These are phyloP conservation scores for Botrytis fragariae DNA, from an alignment of 2,329 filamentous ascomycete species.

Conservation along the genomic window DNA sequence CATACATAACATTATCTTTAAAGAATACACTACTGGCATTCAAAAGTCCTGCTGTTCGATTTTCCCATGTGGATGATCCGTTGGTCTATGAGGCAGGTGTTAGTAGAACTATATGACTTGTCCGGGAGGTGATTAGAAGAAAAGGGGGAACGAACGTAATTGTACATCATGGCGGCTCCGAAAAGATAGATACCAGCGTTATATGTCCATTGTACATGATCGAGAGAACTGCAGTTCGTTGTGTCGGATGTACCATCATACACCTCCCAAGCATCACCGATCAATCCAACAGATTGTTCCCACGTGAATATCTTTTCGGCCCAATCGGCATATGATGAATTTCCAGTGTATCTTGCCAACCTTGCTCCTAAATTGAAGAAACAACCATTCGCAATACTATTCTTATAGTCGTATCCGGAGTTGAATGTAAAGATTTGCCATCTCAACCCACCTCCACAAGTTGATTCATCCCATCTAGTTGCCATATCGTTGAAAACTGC, in stretches of 20 bases:
- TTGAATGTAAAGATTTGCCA: slow-evolving; percentile 88
- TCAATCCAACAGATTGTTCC: slow-evolving; percentile 56
- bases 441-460: slow-evolving; percentile 71
- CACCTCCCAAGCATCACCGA: slow-evolving; percentile 52
- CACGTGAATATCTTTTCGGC: slow-evolving; percentile 70
- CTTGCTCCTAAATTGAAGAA: slow-evolving; percentile 63
- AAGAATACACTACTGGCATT: slow-evolving; percentile 55
- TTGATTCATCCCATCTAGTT: slow-evolving; percentile 63
- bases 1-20: slow-evolving; percentile 57
- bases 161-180: slow-evolving; percentile 49
- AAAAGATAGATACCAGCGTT: slow-evolving; percentile 65
- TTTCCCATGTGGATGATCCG: slow-evolving; percentile 49
- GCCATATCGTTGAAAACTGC: slow-evolving; percentile 71
- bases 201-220: slow-evolving; percentile 65
- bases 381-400: slow-evolving; percentile 59
- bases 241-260: slow-evolving; percentile 59
- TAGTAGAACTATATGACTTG: slow-evolving; percentile 4
- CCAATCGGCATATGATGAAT: slow-evolving; percentile 74
- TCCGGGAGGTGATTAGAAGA: not conserved
- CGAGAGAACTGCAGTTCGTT: slow-evolving; percentile 55
- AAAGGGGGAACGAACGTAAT: slow-evolving; percentile 42
- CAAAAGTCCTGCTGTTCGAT: slow-evolving; percentile 55
- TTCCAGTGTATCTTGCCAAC: slow-evolving; percentile 72
- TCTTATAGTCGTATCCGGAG: slow-evolving; percentile 74
- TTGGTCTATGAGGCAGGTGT: slow-evolving; percentile 29